These are phyloP conservation scores for Fusarium hainanense DNA, from an alignment of 2,329 filamentous ascomycete species.

Conservation along the genomic window DNA sequence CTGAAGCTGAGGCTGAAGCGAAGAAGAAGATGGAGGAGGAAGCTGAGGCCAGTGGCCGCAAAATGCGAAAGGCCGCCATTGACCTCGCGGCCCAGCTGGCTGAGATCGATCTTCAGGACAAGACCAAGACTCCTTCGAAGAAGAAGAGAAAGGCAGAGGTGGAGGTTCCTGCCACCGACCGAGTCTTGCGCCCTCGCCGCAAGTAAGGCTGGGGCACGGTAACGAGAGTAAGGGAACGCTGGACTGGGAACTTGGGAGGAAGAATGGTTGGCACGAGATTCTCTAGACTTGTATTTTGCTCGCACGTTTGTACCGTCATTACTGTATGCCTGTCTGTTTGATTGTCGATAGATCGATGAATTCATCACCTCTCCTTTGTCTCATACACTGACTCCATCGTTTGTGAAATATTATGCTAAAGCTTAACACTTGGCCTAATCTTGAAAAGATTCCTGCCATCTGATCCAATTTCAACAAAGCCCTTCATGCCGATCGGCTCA, in stretches of 20 bases:
- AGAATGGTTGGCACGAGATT: background rate
- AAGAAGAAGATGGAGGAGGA: background rate
- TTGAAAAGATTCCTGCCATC: conserved; percentile 1
- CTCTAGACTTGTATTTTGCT: background rate
- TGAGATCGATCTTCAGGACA: background rate
- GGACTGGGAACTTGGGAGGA: background rate
- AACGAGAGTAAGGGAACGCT: background rate
- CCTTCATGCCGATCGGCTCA: conserved; percentile 38
- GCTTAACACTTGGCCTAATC: background rate
- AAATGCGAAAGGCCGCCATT: no score
- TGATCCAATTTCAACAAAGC: background rate
- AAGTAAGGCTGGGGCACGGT: background rate
- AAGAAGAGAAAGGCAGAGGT: background rate
- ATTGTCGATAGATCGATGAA: background rate
- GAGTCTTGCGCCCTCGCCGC: background rate
- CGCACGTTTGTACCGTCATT: background rate
- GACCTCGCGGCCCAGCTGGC: no score
- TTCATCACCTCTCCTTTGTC: background rate
- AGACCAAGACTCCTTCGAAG: background rate
- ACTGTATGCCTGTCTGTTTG: background rate
- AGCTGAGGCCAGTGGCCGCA: background rate
- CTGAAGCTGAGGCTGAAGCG: no score
- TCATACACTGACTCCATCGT: background rate
- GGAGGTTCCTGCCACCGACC: background rate
- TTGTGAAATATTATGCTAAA: background rate